Conservation (phyloP, 352 stramenopile genomes). For the Globisporangium acanthophoron region DNA sequence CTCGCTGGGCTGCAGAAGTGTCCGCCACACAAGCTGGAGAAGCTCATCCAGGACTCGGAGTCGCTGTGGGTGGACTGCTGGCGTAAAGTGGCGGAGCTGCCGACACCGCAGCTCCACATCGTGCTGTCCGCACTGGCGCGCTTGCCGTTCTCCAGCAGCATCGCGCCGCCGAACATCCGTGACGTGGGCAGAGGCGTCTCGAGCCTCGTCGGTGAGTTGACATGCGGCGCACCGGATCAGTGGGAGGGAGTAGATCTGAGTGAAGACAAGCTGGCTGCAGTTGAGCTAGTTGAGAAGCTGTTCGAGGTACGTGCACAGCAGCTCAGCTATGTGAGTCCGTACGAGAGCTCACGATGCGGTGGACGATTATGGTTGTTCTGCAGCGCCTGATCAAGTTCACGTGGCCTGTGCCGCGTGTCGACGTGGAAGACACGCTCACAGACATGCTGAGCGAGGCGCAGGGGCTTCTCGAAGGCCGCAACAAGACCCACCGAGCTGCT, state of each 20-base stretch:
- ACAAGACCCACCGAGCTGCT: conserved; percentile 45
- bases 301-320: conserved; percentile 7
- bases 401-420: conserved; percentile 48
- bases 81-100: conserved; percentile 27
- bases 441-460: conserved; percentile 59
- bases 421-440: conserved; percentile 47
- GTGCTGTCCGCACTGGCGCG: conserved; percentile 43
- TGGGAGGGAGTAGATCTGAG: neutral
- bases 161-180: conserved; percentile 25
- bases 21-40: conserved; percentile 31
- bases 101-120: conserved; percentile 26
- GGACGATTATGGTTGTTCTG: neutral
- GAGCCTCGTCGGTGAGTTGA: conserved; percentile 39
- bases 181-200: conserved; percentile 29
- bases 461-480: conserved; percentile 26
- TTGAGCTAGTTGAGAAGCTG: conserved; percentile 13
- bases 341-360: no score
- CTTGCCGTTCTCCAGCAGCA: conserved; percentile 34
- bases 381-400: conserved; percentile 65
- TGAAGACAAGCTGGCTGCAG: conserved; percentile 7
- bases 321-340: no score
- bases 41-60: conserved; percentile 24
- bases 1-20: conserved; percentile 30
- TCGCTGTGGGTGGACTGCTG: conserved; percentile 47
- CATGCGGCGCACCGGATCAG: conserved; percentile 1